Evolutionary conservation across 2,329 filamentous ascomycete species (phyloP).

Genomic region (Clarireedia homoeocarpa): DNA sequence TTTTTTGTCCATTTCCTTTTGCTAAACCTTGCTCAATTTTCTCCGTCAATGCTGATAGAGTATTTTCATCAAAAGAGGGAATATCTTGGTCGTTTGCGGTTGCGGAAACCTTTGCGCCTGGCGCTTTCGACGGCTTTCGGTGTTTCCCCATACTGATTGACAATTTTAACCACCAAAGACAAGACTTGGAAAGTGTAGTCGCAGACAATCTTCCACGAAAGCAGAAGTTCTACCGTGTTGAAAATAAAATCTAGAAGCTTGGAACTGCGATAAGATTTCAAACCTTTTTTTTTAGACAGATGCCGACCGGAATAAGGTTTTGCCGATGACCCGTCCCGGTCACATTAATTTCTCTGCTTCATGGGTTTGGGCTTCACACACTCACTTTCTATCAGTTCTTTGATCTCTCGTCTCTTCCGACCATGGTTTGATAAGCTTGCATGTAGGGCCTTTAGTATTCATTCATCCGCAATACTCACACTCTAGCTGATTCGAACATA

Average conservation of each 20-base stretch:
- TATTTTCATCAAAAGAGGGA: conserved; percentile 40
- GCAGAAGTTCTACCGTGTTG: too few relatives aligned
- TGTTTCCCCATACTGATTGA: conserved; percentile 20
- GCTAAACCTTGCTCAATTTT: conserved; percentile 48
- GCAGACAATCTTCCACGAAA: background rate
- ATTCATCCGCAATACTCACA: too few relatives aligned
- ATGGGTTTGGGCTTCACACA: background rate
- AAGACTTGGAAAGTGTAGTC: background rate
- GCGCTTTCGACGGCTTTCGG: conserved; percentile 15
- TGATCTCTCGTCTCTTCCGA: background rate
- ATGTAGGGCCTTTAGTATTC: too few relatives aligned
- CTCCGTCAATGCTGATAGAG: conserved; percentile 46
- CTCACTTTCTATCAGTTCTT: background rate
- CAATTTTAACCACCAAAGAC: background rate
- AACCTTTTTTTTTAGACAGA: background rate
- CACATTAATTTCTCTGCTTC: background rate
- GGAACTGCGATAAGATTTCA: background rate
- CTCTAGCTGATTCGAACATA: too few relatives aligned
- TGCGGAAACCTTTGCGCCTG: conserved; percentile 14
- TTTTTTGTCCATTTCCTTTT: conserved; percentile 29
- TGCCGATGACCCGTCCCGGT: background rate
- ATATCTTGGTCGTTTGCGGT: conserved; percentile 19
- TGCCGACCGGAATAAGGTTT: conserved; percentile 1
- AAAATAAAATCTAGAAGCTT: background rate
- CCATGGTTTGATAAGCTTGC: too few relatives aligned